Evolutionary conservation across 805 yeast genomes (phyloP), one percentile per base, ranked within the genome.

Genomic region (Sugiyamaella chiloensis): DNA sequence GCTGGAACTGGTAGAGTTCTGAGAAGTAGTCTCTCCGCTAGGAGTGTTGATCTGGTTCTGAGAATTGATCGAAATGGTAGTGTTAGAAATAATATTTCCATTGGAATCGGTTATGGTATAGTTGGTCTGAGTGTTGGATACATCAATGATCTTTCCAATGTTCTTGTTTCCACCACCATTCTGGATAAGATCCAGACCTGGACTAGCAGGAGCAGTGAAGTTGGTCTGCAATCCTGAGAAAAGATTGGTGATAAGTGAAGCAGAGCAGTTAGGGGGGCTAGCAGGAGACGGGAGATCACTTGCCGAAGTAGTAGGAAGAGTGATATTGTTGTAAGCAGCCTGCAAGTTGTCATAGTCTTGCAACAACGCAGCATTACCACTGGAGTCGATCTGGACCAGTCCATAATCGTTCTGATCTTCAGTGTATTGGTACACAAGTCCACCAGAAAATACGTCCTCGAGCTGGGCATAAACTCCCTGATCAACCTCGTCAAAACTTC

Each of bases 401-500:
- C 97, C 97, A 60, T 87, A 90, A 60, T 86, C 65, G 56, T 82
- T 79, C 11, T 71, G 76, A 67, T 88, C 96, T 62, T 85, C 78
- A 12, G 87, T 78, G 69, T 84, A 90, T 69, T 90, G 96, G 68
- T 89, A 90, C n/a, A 90, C 95, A 51, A 90, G 75, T 11, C 96
- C 96, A 57, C 98, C 97, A 43, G 89, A 79, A 60, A 90, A 80
- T 23, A 55, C 48, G 49, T 52, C 58, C 47, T 52, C 44, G 23
- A 91, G 75, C 16, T 87, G 80, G 42, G 81, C 83, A 59, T 79
- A 83, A 42, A 85, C 68, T 48, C 85, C 88, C 42, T 76, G 75
- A 41, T 60, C 50, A 47, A 91, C 83, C 66, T 89, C 96, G 46
- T 81, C 82, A 70, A 90, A 91, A 11, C 88, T 80, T 71, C 98